These are phyloP conservation scores for Knoxdaviesia capensis DNA, from an alignment of 2,329 filamentous ascomycete species.

Conservation along the genomic window DNA sequence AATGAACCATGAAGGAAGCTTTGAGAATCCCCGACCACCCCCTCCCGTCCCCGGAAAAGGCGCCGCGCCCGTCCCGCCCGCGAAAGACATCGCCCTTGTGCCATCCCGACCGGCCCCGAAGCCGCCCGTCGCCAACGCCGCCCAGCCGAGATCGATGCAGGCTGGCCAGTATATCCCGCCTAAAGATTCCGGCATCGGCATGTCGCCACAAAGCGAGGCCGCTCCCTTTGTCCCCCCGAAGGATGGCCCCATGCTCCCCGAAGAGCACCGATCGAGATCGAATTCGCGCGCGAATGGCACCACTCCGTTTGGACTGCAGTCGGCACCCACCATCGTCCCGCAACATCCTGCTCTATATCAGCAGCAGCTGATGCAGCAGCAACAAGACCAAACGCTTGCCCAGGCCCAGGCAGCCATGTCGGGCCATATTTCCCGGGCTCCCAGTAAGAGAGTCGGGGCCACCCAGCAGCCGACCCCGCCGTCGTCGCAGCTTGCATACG, in stretches of 20 bases:
- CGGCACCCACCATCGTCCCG: conserved; percentile 1
- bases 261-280: conserved; percentile 47
- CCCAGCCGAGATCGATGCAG: conserved; percentile 17
- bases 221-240: conserved; percentile 26
- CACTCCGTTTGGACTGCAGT: conserved; percentile 26
- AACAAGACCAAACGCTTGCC: conserved; percentile 70
- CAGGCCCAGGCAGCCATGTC: conserved; percentile 61
- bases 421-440: conserved; percentile 48
- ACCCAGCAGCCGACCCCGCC: conserved; percentile 25
- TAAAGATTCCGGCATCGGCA: conserved; percentile 44
- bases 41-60: conserved; percentile 54
- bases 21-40: conserved; percentile 87
- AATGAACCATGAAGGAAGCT: conserved; percentile 77
- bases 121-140: conserved; percentile 47
- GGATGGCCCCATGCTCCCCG: conserved; percentile 39
- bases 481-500: conserved; percentile 23
- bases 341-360: conserved; percentile 15
- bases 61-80: conserved; percentile 15
- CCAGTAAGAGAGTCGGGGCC: conserved; percentile 47
- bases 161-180: conserved; percentile 21
- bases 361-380: conserved; percentile 51
- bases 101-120: conserved; percentile 74
- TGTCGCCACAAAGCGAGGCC: conserved; percentile 39
- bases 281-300: conserved; percentile 41
- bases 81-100: conserved; percentile 41